Base-by-base conservation (phyloP, 345 rosid species). In the Boechera stricta region DNA sequence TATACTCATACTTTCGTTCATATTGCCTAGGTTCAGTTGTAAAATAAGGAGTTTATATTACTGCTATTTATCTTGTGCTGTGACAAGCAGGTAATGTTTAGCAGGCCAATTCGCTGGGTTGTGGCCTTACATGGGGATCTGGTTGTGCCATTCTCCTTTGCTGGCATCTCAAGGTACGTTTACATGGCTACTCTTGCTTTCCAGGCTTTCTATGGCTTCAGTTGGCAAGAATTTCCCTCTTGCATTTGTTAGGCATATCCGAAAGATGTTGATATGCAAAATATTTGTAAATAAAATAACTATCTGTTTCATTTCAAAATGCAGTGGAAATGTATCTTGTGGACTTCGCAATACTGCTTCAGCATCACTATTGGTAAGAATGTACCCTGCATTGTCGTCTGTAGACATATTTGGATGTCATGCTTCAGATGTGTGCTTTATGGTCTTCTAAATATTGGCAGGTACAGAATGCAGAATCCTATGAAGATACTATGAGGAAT, bases 41-140 rank as follows among this genome's bases (percentile, higher is more conserved):
- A 41, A 66, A 67, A 58, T 35, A 54, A 33, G 38, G 48, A 3
- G 35, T 72, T 51, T 69, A 4, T 26, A 10, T 47, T 45, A 67
- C 18, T 68, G 71, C 51, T 53, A 4, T 61, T 57, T 42, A 67
- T 77, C 57, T 26, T 33, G 51, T 71, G 66, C 76, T 68, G 66
- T 78, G 77, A 48, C 79, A 65, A 68, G 82, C 83, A 94, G 98
- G 87, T 90, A 53, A 51, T 84, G 81, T 94, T 94, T 83, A 90
- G 97, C 86, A 84, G 98, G 79, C 98, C 98, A 45, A 76, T 94
- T 73, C 97, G 97, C 76, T 94, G 98, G 98, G 85, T 94, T 77
- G 74, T 92, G 91, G 96, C 97, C 78, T 82, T 94, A 74, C 97
- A 92, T 67, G 98, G 98, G 71, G 90, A 87, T 70, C 82, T 77